Conservation (phyloP, 2,329 filamentous ascomycete species). For the Cadophora gregata region DNA sequence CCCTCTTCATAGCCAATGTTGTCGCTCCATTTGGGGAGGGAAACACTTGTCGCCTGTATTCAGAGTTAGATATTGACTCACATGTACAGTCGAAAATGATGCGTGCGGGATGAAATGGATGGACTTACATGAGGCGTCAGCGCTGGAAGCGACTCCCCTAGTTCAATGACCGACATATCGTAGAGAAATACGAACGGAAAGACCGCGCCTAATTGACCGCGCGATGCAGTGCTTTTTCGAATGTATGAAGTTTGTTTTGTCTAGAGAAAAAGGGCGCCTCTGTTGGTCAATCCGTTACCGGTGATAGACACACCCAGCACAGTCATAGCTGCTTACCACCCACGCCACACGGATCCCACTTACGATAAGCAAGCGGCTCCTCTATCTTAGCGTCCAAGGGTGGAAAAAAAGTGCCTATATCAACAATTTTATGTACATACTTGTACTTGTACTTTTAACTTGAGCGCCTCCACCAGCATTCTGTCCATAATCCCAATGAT, state of each 20-base stretch:
- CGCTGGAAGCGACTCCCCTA: slow-evolving; percentile 46
- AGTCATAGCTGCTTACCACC: background rate
- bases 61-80: slow-evolving; percentile 22
- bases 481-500: slow-evolving; percentile 31
- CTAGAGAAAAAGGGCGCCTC: background rate
- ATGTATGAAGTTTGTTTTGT: slow-evolving; percentile 16
- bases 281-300: slow-evolving; percentile 25
- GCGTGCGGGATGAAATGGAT: slow-evolving; percentile 7
- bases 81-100: background rate
- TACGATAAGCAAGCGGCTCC: background rate
- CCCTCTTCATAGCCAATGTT: slow-evolving; percentile 96
- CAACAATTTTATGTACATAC: background rate
- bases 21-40: slow-evolving; percentile 88
- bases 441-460: too few relatives aligned
- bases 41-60: slow-evolving; percentile 92
- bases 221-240: background rate
- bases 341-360: too few relatives aligned
- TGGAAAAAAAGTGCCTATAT: background rate
- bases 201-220: background rate
- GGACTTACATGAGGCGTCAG: slow-evolving; percentile 45
- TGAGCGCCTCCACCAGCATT: too few relatives aligned
- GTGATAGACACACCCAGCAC: slow-evolving; percentile 15
- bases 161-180: slow-evolving; percentile 43
- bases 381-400: slow-evolving; percentile 13
- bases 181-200: background rate